Conservation (phyloP, 805 yeast species). For the Lachancea fermentati region DNA sequence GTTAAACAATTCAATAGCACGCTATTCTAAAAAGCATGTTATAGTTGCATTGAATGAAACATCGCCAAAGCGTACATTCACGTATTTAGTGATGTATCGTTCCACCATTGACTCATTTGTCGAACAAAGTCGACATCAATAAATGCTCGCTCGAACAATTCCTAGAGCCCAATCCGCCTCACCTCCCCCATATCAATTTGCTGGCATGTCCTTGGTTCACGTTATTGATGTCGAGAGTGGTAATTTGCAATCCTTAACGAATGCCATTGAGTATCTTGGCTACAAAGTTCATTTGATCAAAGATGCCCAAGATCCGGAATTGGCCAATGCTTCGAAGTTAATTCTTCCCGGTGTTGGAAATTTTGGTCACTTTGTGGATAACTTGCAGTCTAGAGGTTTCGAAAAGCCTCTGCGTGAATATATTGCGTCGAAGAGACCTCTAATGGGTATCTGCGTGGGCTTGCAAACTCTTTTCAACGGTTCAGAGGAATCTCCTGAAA, state of each 20-base stretch:
- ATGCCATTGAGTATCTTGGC: constrained; percentile 79
- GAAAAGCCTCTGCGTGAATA: constrained; percentile 60
- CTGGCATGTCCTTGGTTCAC: constrained; percentile 36
- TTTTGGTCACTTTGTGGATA: constrained; percentile 86
- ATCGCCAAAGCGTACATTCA: neutral
- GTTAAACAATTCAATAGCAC: neutral
- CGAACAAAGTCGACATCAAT: no score
- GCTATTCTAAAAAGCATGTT: neutral
- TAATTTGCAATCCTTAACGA: constrained; percentile 79
- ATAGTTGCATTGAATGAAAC: neutral
- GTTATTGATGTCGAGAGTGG: constrained; percentile 94
- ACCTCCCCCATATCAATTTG: no score
- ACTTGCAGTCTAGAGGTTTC: constrained; percentile 56
- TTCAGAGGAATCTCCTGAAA: constrained; percentile 67
- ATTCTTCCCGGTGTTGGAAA: constrained; percentile 97
- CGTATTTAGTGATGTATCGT: neutral
- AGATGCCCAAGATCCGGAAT: constrained; percentile 48
- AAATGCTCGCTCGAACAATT: no score
- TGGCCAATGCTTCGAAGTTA: constrained; percentile 44
- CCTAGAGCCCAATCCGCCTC: no score
- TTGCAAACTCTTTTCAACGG: constrained; percentile 75
- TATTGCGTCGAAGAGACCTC: constrained; percentile 69
- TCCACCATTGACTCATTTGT: neutral
- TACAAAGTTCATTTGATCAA: constrained; percentile 59
- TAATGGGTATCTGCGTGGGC: constrained; percentile 98